Conservation (phyloP, 148 eudicot genomes). For the Talinum fruticosum region DNA sequence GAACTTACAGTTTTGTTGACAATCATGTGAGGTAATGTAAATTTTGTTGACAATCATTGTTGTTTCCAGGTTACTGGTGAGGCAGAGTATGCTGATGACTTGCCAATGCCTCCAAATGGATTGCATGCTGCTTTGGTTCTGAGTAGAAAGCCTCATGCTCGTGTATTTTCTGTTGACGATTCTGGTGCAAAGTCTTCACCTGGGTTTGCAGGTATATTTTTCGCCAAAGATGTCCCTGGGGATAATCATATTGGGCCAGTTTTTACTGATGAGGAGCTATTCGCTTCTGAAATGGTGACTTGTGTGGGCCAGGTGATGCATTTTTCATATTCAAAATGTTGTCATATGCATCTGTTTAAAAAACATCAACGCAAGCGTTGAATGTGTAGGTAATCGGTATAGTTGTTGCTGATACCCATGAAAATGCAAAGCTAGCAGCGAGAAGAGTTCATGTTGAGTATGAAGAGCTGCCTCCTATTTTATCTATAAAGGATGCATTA, state of each 20-base stretch:
- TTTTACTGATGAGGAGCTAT: constrained; percentile 80
- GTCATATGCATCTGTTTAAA: background rate
- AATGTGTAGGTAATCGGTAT: constrained; percentile 74
- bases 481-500: constrained; percentile 85
- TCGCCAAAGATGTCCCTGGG: constrained; percentile 83
- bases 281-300: constrained; percentile 87
- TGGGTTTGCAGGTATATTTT: constrained; percentile 79
- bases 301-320: constrained; percentile 89
- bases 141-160: constrained; percentile 97
- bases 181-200: constrained; percentile 66
- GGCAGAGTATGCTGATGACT: constrained; percentile 93
- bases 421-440: constrained; percentile 88
- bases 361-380: background rate
- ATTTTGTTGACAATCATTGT: background rate
- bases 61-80: constrained; percentile 79
- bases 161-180: constrained; percentile 78
- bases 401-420: constrained; percentile 94
- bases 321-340: background rate
- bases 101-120: constrained; percentile 71
- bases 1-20: no score
- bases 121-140: constrained; percentile 79
- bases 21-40: no score
- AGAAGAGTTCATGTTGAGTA: constrained; percentile 72
- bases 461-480: constrained; percentile 79
- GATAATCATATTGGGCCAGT: constrained; percentile 69